Conservation (phyloP, 164 flowering plant species). For the Euptelea pleiosperma region DNA sequence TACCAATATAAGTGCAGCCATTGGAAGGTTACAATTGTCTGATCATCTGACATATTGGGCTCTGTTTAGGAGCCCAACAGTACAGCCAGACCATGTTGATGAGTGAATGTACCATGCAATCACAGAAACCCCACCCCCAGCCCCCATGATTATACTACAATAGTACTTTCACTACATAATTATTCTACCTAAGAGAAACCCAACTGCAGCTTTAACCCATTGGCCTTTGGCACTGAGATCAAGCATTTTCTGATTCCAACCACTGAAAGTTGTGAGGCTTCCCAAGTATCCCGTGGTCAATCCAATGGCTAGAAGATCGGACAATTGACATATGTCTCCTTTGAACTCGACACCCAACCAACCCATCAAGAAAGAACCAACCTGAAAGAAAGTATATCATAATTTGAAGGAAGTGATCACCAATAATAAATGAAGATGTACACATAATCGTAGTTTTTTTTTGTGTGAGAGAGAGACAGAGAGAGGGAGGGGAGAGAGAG, state of each 20-base stretch:
- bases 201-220: slow-evolving; percentile 57
- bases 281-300: slow-evolving; percentile 90
- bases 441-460: too few relatives aligned
- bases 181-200: slow-evolving; percentile 54
- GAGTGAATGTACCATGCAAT: too few relatives aligned
- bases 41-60: too few relatives aligned
- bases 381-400: slow-evolving; percentile 30
- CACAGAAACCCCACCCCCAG: too few relatives aligned
- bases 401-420: not conserved
- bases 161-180: not conserved
- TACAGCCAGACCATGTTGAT: too few relatives aligned
- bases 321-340: slow-evolving; percentile 49
- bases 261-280: slow-evolving; percentile 96
- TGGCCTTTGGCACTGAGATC: slow-evolving; percentile 65
- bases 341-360: slow-evolving; percentile 93
- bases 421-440: not conserved
- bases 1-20: too few relatives aligned
- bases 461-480: slow-evolving; percentile 24
- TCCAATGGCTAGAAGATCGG: slow-evolving; percentile 74
- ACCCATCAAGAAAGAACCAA: slow-evolving; percentile 95
- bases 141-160: too few relatives aligned
- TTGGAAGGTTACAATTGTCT: too few relatives aligned
- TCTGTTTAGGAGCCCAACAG: too few relatives aligned
- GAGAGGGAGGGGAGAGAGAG: slow-evolving; percentile 33
- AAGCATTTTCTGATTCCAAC: slow-evolving; percentile 98